Conservation (phyloP, 768 basidiomycete species). For the Psilocybe sp. region DNA sequence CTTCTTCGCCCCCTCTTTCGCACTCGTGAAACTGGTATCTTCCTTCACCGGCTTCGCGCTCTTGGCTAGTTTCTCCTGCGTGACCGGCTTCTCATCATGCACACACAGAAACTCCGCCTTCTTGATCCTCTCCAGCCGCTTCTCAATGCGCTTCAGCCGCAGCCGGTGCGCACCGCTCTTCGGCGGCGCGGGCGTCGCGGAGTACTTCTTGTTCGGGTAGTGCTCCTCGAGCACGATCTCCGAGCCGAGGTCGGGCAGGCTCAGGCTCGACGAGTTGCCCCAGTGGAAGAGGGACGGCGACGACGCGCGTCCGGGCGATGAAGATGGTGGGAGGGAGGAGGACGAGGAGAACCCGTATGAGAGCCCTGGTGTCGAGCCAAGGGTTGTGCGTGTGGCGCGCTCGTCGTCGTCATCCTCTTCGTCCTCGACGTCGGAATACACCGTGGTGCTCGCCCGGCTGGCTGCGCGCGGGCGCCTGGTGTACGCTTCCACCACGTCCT, state of each 20-base stretch:
- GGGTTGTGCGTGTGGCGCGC: neutral
- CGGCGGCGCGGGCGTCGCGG: slow-evolving; percentile 40
- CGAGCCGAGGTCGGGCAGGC: slow-evolving; percentile 10
- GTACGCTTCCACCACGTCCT: slow-evolving; percentile 7
- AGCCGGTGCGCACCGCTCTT: slow-evolving; percentile 33
- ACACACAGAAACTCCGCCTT: slow-evolving; percentile 28
- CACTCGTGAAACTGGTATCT: too few species aligned
- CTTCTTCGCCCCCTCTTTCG: too few species aligned
- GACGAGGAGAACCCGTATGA: slow-evolving; percentile 11
- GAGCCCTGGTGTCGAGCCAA: slow-evolving; percentile 19
- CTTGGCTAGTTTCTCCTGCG: slow-evolving; percentile 13
- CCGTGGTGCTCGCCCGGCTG: neutral
- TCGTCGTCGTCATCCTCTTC: slow-evolving; percentile 22
- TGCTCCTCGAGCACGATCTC: slow-evolving; percentile 13
- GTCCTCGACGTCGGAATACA: slow-evolving; percentile 4
- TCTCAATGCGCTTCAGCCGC: slow-evolving; percentile 25
- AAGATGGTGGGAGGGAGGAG: slow-evolving; percentile 10
- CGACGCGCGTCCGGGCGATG: slow-evolving; percentile 4
- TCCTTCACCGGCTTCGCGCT: slow-evolving; percentile 3
- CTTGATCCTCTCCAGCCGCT: slow-evolving; percentile 26
- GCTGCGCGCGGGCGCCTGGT: neutral
- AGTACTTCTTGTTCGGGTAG: slow-evolving; percentile 27
- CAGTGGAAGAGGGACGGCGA: slow-evolving; percentile 1
- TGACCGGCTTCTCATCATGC: slow-evolving; percentile 24
- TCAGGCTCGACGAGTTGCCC: slow-evolving; percentile 8